Percentiles rank a stretch among this genome's conserved stretches.
Conservation (phyloP, 305 asterid genomes). For the Euphrasia arctica region DNA sequence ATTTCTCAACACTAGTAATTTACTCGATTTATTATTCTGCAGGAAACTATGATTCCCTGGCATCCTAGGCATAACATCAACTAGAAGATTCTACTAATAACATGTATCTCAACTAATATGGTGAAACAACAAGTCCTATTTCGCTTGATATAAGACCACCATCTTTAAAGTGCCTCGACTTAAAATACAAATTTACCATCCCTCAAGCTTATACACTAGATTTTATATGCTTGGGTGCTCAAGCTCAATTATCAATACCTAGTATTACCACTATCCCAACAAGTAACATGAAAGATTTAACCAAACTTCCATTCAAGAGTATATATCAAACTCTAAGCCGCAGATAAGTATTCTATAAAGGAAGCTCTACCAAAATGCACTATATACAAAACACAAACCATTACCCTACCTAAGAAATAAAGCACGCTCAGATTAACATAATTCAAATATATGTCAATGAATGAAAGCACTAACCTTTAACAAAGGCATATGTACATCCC, state of each 20-base stretch:
- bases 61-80: neutral
- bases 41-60: neutral
- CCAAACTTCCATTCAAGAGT: conserved; percentile 17
- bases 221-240: too few species aligned
- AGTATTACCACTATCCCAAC: conserved; percentile 10
- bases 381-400: conserved; percentile 2
- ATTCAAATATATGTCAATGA: conserved; percentile 8
- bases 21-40: conserved; percentile 4
- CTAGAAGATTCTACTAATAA: neutral
- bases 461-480: conserved; percentile 60
- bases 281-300: neutral
- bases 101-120: neutral
- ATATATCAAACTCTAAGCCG: conserved; percentile 9
- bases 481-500: conserved; percentile 30
- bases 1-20: neutral
- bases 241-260: neutral
- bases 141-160: too few species aligned
- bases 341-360: neutral
- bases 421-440: conserved; percentile 8
- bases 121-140: neutral
- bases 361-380: conserved; percentile 3
- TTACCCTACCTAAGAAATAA: conserved; percentile 8
- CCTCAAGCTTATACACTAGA: too few species aligned
- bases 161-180: too few species aligned
- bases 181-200: too few species aligned